These are phyloP conservation scores for Choiromyces venosus DNA, from an alignment of 495 filamentous ascomycete genomes.

Conservation along the genomic window DNA sequence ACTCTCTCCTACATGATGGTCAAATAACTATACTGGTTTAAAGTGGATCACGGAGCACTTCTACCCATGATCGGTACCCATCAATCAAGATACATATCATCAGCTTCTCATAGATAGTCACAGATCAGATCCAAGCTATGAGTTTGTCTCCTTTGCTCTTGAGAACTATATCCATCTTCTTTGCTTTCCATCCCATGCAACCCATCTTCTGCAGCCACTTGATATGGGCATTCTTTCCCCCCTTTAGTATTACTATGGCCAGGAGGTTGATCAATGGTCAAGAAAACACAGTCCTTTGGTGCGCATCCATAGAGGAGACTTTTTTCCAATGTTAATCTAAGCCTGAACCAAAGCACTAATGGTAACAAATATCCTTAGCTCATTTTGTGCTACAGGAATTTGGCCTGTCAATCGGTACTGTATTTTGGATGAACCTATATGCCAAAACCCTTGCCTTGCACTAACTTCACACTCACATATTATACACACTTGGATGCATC, in stretches of 20 bases:
- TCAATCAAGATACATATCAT: background rate
- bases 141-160: constrained; percentile 11
- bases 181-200: background rate
- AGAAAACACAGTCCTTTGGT: background rate
- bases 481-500: no score
- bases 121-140: constrained; percentile 6
- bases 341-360: no score
- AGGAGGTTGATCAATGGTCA: constrained; percentile 6
- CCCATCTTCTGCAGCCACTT: constrained; percentile 11
- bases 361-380: no score
- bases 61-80: background rate
- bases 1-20: constrained; percentile 5
- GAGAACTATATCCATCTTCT: background rate
- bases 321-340: background rate
- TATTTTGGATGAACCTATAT: no score
- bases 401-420: no score
- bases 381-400: no score
- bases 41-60: constrained; percentile 20
- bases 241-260: constrained; percentile 1
- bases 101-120: constrained; percentile 16
- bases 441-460: no score
- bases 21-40: background rate
- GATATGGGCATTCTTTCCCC: constrained; percentile 1
- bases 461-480: no score
- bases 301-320: constrained; percentile 2